phyloP scores from a whole-genome alignment of 345 rosid species.

The Abelmoschus esculentus region DNA sequence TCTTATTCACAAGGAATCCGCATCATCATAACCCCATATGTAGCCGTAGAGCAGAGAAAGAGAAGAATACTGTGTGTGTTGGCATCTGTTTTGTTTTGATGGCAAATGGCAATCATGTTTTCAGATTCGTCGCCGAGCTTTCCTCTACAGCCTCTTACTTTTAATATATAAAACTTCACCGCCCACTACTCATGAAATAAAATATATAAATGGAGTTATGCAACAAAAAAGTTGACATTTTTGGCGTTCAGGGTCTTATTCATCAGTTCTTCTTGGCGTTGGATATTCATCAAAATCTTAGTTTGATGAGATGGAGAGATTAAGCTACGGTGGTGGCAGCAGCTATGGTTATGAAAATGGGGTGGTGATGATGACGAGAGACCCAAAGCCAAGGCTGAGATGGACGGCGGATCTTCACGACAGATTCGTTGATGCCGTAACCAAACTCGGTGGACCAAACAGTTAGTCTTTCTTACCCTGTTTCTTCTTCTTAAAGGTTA shows the following conservation, averaged over 20 bases:
- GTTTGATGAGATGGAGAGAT: constrained; percentile 38
- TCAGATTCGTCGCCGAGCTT: constrained; percentile 63
- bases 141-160: constrained; percentile 34
- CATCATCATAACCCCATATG: background rate
- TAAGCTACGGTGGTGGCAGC: constrained; percentile 25
- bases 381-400: constrained; percentile 75
- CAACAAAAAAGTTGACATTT: background rate
- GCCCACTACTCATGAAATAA: background rate
- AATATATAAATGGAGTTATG: background rate
- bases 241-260: background rate
- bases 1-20: background rate
- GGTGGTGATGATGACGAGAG: constrained; percentile 78
- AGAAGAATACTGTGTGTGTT: background rate
- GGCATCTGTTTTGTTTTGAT: background rate
- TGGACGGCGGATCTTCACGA: constrained; percentile 76
- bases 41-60: background rate
- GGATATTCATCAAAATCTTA: background rate
- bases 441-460: constrained; percentile 67
- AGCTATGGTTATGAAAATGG: constrained; percentile 40
- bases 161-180: background rate
- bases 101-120: constrained; percentile 16
- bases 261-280: background rate
- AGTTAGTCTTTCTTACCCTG: constrained; percentile 26
- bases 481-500: background rate
- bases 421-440: constrained; percentile 59